These are phyloP conservation scores for Thalassiosira ordinaria DNA, from an alignment of 352 stramenopile genomes.

Conservation along the genomic window DNA sequence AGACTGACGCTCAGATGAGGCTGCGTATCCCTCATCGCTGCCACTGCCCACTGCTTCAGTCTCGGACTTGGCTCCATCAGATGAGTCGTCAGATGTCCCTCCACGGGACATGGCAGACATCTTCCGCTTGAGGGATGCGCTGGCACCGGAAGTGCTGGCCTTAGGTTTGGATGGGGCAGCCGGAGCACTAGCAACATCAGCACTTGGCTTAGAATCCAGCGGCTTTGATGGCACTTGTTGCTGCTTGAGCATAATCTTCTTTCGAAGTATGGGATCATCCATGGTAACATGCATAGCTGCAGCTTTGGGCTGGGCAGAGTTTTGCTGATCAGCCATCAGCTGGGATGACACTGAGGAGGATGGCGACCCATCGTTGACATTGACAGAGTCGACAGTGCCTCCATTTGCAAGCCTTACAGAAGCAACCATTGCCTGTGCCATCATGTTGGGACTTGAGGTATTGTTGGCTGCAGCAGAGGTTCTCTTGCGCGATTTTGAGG, in stretches of 20 bases:
- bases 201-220: not conserved
- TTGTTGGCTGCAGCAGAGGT: not conserved
- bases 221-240: not conserved
- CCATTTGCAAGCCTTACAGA: conserved; percentile 12
- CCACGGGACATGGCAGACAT: conserved; percentile 17
- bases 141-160: not conserved
- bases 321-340: not conserved
- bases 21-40: conserved; percentile 48
- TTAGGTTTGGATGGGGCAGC: not conserved
- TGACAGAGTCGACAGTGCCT: conserved; percentile 8
- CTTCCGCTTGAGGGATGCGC: conserved; percentile 22
- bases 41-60: conserved; percentile 33
- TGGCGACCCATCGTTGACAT: not conserved
- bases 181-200: not conserved
- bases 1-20: conserved; percentile 49
- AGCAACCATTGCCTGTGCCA: conserved; percentile 12
- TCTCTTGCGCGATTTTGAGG: conserved; percentile 29
- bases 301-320: not conserved
- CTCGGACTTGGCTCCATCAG: conserved; percentile 41
- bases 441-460: not conserved
- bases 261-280: conserved; percentile 43
- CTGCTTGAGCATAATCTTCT: conserved; percentile 36
- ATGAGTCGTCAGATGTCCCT: conserved; percentile 35
- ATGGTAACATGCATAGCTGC: conserved; percentile 36
- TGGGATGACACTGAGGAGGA: conserved; percentile 2